A percentile compares a stretch with the other conserved stretches of the same genome.
phyloP scores from a whole-genome alignment of 148 eudicot genomes.

The Beta vulgaris region DNA sequence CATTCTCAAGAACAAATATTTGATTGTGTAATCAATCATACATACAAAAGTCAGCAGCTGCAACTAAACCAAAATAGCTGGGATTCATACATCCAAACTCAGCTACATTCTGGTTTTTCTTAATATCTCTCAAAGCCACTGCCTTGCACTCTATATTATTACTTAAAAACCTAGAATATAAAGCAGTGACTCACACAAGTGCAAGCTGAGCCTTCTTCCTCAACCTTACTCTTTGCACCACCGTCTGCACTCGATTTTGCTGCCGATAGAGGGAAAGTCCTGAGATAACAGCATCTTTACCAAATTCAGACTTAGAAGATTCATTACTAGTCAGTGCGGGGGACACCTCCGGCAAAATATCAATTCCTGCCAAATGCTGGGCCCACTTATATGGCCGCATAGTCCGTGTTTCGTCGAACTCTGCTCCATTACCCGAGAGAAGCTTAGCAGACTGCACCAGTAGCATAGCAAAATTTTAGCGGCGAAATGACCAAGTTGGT shows the following conservation, averaged over 20 bases:
- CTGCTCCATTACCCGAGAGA: conserved; percentile 45
- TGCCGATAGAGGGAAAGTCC: conserved; percentile 80
- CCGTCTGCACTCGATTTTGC: conserved; percentile 81
- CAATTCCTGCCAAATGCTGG: conserved; percentile 93
- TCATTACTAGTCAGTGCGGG: conserved; percentile 52
- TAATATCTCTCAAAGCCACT: not conserved
- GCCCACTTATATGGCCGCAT: conserved; percentile 95
- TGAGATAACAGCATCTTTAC: conserved; percentile 52
- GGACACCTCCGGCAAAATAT: conserved; percentile 86
- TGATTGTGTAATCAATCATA: conserved; percentile 10
- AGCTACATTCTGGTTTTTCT: conserved; percentile 30
- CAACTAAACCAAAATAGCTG: conserved; percentile 2
- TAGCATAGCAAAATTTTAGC: not conserved
- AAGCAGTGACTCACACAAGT: conserved; percentile 83
- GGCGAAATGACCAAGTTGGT: no score
- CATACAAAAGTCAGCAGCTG: conserved; percentile 15
- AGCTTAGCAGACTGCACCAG: conserved; percentile 78
- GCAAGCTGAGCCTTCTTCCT: conserved; percentile 89
- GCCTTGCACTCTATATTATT: conserved; percentile 25
- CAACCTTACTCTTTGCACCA: conserved; percentile 74
- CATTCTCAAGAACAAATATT: conserved; percentile 10
- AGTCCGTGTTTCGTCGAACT: conserved; percentile 58
- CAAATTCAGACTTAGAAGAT: conserved; percentile 39
- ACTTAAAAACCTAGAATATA: conserved; percentile 36
- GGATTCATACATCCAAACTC: conserved; percentile 11